Evolutionary conservation across 2,329 filamentous ascomycete species (phyloP).

Genomic region (Colletotrichum truncatum): DNA sequence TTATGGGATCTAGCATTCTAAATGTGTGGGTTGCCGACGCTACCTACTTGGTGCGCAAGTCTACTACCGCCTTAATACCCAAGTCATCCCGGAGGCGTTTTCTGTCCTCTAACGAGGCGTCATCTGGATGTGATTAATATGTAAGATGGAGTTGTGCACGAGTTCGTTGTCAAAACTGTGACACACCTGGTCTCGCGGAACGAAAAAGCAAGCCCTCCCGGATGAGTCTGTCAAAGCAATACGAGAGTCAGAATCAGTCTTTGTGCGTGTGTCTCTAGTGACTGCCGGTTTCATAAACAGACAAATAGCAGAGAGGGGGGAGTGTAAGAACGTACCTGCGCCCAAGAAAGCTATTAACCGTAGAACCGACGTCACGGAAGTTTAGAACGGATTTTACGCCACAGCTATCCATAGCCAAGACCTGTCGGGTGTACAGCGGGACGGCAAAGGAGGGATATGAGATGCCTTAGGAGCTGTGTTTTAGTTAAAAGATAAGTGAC

Average conservation of each 20-base stretch:
- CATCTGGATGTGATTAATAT: constrained; percentile 58
- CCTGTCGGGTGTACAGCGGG: neutral
- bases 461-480: too few relatives aligned
- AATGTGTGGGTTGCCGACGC: neutral
- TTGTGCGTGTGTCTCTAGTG: constrained; percentile 4
- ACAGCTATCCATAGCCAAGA: constrained; percentile 14
- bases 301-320: neutral
- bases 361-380: constrained; percentile 79
- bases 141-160: neutral
- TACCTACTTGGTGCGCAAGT: constrained; percentile 77
- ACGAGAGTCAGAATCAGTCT: neutral
- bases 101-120: constrained; percentile 74
- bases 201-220: constrained; percentile 73
- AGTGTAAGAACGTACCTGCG: constrained; percentile 56
- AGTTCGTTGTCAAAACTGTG: neutral
- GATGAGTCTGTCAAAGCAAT: constrained; percentile 49
- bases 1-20: constrained; percentile 13
- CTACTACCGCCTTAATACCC: constrained; percentile 77
- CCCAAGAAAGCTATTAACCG: constrained; percentile 68
- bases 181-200: constrained; percentile 69
- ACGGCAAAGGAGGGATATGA: too few relatives aligned
- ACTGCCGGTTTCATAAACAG: constrained; percentile 5
- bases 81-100: constrained; percentile 65
- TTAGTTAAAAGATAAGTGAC: neutral
- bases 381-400: constrained; percentile 63